Percentiles rank a stretch among this genome's conserved stretches.
phyloP scores from a whole-genome alignment of 345 rosid genomes.

The Corchorus capsularis region DNA sequence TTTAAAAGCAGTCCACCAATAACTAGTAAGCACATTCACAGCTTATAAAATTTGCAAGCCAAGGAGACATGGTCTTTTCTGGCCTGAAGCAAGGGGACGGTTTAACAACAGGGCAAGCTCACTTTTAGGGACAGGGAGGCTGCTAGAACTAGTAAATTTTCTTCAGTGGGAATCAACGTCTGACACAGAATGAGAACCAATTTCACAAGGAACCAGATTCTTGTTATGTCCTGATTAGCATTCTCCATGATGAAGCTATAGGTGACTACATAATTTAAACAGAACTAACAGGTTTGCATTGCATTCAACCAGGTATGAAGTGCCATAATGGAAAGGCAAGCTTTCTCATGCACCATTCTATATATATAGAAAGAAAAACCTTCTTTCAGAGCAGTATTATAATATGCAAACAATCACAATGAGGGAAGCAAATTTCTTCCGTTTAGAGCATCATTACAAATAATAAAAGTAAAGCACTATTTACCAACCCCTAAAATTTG shows the following conservation, averaged over 20 bases:
- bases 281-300: neutral
- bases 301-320: neutral
- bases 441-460: neutral
- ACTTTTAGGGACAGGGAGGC: neutral
- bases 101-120: neutral
- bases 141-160: slow-evolving; percentile 12
- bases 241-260: slow-evolving; percentile 2
- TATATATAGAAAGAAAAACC: neutral
- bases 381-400: neutral
- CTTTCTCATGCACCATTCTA: slow-evolving; percentile 6
- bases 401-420: no score
- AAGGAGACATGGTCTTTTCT: neutral
- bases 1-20: neutral
- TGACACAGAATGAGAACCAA: neutral
- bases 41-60: neutral
- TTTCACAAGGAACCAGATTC: slow-evolving; percentile 1
- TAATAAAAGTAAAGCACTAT: neutral
- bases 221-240: neutral
- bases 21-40: neutral
- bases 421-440: neutral
- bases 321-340: neutral
- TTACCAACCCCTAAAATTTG: neutral
- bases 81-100: neutral
- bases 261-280: neutral
- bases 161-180: neutral